Base-by-base conservation (phyloP, 2,329 filamentous ascomycete species). In the Colletotrichum salicis region DNA sequence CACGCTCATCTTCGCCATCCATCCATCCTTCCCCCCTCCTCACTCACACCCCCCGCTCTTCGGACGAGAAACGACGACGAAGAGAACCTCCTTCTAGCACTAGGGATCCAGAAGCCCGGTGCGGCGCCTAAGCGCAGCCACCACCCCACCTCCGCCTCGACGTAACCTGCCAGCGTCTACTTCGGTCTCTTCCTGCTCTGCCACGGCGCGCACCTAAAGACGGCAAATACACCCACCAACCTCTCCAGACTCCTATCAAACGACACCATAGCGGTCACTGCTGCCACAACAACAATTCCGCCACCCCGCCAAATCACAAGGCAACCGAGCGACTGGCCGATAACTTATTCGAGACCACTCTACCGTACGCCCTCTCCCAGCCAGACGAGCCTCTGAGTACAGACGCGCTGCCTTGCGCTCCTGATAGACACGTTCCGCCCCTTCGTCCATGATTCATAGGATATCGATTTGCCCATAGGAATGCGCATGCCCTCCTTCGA, bases 251-350 rank as follows among this genome's bases (percentile, higher is more conserved):
- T 69, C 54, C 55, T 56, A 41, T 60, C 70, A 61, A 41, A 22
- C 48, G 48, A 37, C 55, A 48, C 59, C 33, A 11, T 67, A 60
- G 41, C 65, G 35, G 35, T 60, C 54, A 37, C 60, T 64, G 65
- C 66, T 70, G 48, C 60, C 48, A 59, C 58, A 60, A 64, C 55
- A 41, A 72, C 64, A 55, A 33, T 37, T 37, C 70, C 70, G 59
- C 60, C 70, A 72, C 70, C 60, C 59, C 70, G 60, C 70, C 70
- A 64, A 60, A 70, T 72, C 70, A 72, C 70, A 72, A 72, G 70
- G 51, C 65, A 69, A 37, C 48, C 66, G 27, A 70, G 60, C 60
- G 45, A 72, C 58, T 55, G 57, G 22, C 52, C 54, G 37, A 62
- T 56, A 41, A 41, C 37, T 13, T 6, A 67, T n/a, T 37, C 41